These are phyloP conservation scores for Tetraselmis chui DNA, from an alignment of 139 green algal species.

Conservation along the genomic window DNA sequence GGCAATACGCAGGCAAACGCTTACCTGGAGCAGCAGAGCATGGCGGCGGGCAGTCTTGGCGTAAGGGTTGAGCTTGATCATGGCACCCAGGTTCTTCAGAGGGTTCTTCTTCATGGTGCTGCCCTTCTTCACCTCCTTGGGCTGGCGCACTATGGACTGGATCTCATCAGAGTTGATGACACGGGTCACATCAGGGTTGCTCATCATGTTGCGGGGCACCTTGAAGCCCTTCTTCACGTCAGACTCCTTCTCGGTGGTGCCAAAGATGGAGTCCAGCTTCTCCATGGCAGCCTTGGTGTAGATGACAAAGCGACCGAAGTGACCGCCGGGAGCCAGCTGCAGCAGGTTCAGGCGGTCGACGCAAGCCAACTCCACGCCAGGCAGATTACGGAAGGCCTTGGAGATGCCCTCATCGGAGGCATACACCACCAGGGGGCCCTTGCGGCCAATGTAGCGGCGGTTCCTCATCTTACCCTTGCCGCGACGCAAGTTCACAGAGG, in stretches of 20 bases:
- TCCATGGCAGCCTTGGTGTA: slow-evolving; percentile 96
- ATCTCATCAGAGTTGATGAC: slow-evolving; percentile 98
- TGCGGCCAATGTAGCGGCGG: slow-evolving; percentile 86
- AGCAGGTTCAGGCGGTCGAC: slow-evolving; percentile 94
- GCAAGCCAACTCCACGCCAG: slow-evolving; percentile 82
- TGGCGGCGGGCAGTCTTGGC: slow-evolving; percentile 44
- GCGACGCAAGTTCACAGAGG: slow-evolving; percentile 67
- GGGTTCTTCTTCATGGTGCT: slow-evolving; percentile 95
- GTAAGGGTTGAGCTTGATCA: slow-evolving; percentile 98
- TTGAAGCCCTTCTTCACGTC: slow-evolving; percentile 92
- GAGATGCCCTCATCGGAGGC: slow-evolving; percentile 74
- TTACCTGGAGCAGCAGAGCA: neutral
- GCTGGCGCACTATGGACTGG: slow-evolving; percentile 65
- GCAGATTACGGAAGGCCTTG: slow-evolving; percentile 92
- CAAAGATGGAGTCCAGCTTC: slow-evolving; percentile 86
- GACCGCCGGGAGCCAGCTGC: slow-evolving; percentile 93
- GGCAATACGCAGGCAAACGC: too few relatives aligned
- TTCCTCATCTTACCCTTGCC: slow-evolving; percentile 99
- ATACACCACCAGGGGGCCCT: slow-evolving; percentile 92
- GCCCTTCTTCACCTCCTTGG: slow-evolving; percentile 41
- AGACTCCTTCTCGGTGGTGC: slow-evolving; percentile 54
- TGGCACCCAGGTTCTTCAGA: slow-evolving; percentile 89
- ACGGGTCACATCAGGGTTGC: slow-evolving; percentile 87
- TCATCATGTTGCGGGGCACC: slow-evolving; percentile 81
- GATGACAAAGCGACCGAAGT: slow-evolving; percentile 95